Base-by-base conservation (phyloP, 1,284 basidiomycete genomes). In the Gomphus sp. region DNA sequence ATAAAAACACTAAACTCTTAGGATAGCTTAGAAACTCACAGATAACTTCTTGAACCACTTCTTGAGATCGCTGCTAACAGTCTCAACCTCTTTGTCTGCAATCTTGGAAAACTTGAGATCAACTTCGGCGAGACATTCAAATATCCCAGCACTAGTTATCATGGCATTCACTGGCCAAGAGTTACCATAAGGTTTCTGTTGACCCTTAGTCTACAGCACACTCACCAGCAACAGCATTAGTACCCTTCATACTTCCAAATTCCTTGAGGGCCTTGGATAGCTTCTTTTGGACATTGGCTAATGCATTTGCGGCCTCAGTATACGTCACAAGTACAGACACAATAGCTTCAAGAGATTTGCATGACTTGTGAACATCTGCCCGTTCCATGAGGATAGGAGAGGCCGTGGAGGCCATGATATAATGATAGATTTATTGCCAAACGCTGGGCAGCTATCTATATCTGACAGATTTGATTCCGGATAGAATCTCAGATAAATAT, bases 21-120 rank as follows among this genome's bases (percentile, higher is more conserved):
- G 4, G n/a, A 12, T 33, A 34, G 33, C 31, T 44, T 14, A 9
- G 18, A 33, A 7, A 70, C 76, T 62, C 66, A 89, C 89, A 55
- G 82, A 78, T 52, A 91, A 76, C 69, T 84, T 89, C 79, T 87
- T 89, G 75, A 90, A 84, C 85, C 87, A 90, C 64, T 87, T 91
- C 74, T 84, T 85, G 45, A 90, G 80, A 62, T 90, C 88, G 41
- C 73, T 70, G 63, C 80, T 83, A 52, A 88, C 71, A 25, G 62
- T 66, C 62, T 84, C 82, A 62, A 83, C 89, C 65, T 91, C 87
- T 71, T 82, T 89, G 65, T 88, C 85, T 5, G 80, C 79, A 60
- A 85, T 67, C 72, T 87, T 91, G 43, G 80, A 78, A 68, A 87
- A 89, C 72, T 87, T 91, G 62, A 72, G 63, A 64, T 89, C 84